Base-by-base conservation (phyloP, 129 eudicot species). In the Apium graveolens region DNA sequence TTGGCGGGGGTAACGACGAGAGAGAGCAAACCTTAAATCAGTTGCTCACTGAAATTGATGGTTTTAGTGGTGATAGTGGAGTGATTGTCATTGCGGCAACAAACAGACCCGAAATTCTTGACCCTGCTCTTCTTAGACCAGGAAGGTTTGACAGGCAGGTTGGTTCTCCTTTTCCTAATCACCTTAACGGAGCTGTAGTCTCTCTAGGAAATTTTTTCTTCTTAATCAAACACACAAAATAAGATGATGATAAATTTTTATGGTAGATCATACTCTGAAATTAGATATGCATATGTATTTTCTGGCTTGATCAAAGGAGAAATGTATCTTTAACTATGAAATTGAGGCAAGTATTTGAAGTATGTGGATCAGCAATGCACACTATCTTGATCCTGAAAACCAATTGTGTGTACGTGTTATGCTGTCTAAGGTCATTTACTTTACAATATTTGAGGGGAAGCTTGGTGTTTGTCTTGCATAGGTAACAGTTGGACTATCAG, bases 1-100 rank as follows among this genome's bases (percentile, higher is more conserved):
- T 96, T 63, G 99, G 99, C n/a, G 99, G 99, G 10, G 97, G 99
- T 27, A 92, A 92, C 75, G 97, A 96, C 81, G 97, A 92, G 84
- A 89, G 97, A 68, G 99, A 96, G 80, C 99, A 96, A 65, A 96
- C 99, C 45, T 86, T 96, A 39, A 96, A 92, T 71, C 99, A 96
- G 82, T 94, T 95, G 72, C 88, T 95, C 82, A 92, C 97, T 1
- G 99, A 92, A 81, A 92, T 95, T 97, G 99, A 96, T 77, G 99
- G 97, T 38, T 96, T 96, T 80, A 94, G 89, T 85, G 97, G 97
- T 38, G 92, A 92, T 71, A 90, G 96, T 4, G 97, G 99, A 68
- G 55, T 96, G 27, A 93, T 93, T 76, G 91, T 93, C 79, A 77
- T 93, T 79, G 98, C 96, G 72, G 98, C 96, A 44, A 90, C 98